A percentile compares a stretch with the other conserved stretches of the same genome.
Evolutionary conservation across 1,284 basidiomycete genomes (phyloP).

Genomic region (Cystobasidium sp.): DNA sequence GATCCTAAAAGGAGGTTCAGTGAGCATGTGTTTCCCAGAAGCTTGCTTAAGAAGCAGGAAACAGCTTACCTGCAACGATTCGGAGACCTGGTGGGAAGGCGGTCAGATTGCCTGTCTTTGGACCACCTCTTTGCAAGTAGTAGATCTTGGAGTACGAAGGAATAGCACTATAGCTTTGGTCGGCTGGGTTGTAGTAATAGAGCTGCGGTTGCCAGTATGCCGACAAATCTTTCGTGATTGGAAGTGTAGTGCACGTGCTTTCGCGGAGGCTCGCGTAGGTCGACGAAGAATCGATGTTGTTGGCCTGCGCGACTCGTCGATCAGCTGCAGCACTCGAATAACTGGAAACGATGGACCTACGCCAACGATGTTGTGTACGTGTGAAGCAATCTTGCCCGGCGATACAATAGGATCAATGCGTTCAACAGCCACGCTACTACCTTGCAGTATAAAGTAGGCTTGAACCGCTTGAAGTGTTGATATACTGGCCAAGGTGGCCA

Average conservation of each 20-base stretch:
- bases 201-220: constrained; percentile 60
- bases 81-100: constrained; percentile 40
- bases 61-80: constrained; percentile 45
- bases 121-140: constrained; percentile 23
- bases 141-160: constrained; percentile 30
- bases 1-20: too few relatives aligned
- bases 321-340: not conserved
- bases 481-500: constrained; percentile 6
- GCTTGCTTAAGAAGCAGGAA: too few relatives aligned
- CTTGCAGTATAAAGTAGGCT: constrained; percentile 19
- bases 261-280: constrained; percentile 53
- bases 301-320: constrained; percentile 55
- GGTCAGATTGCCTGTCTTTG: constrained; percentile 24
- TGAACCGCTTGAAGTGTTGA: not conserved
- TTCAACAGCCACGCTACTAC: constrained; percentile 51
- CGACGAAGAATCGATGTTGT: constrained; percentile 57
- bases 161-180: constrained; percentile 54
- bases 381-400: constrained; percentile 54
- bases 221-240: constrained; percentile 58
- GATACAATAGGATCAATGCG: constrained; percentile 59
- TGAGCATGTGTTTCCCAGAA: too few relatives aligned
- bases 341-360: constrained; percentile 46
- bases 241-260: constrained; percentile 58
- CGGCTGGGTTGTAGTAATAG: constrained; percentile 56
- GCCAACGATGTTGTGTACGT: constrained; percentile 59